phyloP scores from a whole-genome alignment of 2,329 filamentous ascomycete genomes.

The Venturia pyrina region DNA sequence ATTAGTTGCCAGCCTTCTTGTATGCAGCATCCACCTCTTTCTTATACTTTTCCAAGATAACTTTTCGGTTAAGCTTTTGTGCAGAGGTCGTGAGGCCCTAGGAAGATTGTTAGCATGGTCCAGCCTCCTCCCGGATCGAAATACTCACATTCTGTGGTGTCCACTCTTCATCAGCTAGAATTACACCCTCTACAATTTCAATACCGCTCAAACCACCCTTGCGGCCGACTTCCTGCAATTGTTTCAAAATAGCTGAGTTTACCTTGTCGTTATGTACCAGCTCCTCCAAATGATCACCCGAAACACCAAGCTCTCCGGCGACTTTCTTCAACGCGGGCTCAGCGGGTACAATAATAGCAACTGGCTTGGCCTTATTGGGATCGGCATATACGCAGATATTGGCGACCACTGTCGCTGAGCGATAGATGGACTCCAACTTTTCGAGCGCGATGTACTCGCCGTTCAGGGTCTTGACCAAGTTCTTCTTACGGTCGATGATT shows the following conservation, averaged over 20 bases:
- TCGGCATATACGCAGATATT: conserved; percentile 87
- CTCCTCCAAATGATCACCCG: conserved; percentile 54
- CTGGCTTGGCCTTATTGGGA: conserved; percentile 60
- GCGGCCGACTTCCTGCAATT: conserved; percentile 55
- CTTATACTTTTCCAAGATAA: conserved; percentile 40
- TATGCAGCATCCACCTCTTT: conserved; percentile 41
- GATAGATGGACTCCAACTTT: conserved; percentile 86
- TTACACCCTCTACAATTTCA: conserved; percentile 67
- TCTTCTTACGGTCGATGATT: conserved; percentile 96
- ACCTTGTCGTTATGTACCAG: conserved; percentile 61
- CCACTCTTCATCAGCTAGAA: conserved; percentile 80
- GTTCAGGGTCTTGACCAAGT: conserved; percentile 88
- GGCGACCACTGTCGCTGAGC: conserved; percentile 63
- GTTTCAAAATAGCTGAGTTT: conserved; percentile 54
- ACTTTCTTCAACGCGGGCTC: conserved; percentile 48
- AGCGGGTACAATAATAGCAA: conserved; percentile 66
- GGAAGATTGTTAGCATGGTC: conserved; percentile 16
- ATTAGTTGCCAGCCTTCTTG: conserved; percentile 13
- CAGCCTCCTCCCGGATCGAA: background rate
- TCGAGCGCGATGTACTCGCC: conserved; percentile 97
- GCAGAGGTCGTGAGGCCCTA: conserved; percentile 42
- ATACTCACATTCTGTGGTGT: conserved; percentile 68
- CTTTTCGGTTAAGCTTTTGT: conserved; percentile 43
- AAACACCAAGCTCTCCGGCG: conserved; percentile 47
- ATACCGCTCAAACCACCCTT: conserved; percentile 58